Base-by-base conservation (phyloP, 2,329 filamentous ascomycete species). In the Pseudogymnoascus sp. region DNA sequence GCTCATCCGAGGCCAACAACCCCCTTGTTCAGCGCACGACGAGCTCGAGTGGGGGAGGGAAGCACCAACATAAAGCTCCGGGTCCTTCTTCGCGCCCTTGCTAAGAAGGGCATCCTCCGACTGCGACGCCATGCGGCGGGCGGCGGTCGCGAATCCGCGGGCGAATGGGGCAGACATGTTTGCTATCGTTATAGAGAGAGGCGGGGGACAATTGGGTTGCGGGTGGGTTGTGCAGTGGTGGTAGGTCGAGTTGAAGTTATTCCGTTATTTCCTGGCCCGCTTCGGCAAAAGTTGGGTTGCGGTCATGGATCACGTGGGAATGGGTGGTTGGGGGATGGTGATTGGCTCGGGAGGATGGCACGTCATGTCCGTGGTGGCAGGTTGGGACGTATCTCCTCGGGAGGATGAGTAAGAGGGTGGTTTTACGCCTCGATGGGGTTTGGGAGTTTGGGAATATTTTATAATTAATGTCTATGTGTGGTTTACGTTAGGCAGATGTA, bases 11-110 rank as follows among this genome's bases (percentile, higher is more conserved):
- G 25, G 47, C 47, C 47, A 12, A 11, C 25, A 31, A 1, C 11
- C 25, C 8, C 47, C 7, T 8, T 31, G 25, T 18, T 25, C 4
- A 3, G 33, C 10, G 16, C 10, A 33, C 16, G 7, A 28, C 33
- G 5, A 37, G 33, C 33, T 60, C 14, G 8, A n/a, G 7, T 0
- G 6, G 11, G 7, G 5, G 31, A 60, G 18, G 61, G 21, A 25
- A 40, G 31, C 44, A 67, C 84, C 5, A 69, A 90, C 87, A 75
- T 88, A 89, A 74, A 90, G 86, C 79, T 91, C 88, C 64, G 88
- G 88, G 75, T 91, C 87, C 75, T 80, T 80, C 79, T 84, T 86
- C 63, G 86, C 84, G 70, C 82, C 87, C 74, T 84, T 80, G 73
- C 84, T 81, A 72, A 89, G 63, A 72, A 89, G 63, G 69, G 80